A percentile compares a stretch with the other conserved stretches of the same genome.
Conservation (phyloP, 352 stramenopile genomes). For the Pythium sp. region DNA sequence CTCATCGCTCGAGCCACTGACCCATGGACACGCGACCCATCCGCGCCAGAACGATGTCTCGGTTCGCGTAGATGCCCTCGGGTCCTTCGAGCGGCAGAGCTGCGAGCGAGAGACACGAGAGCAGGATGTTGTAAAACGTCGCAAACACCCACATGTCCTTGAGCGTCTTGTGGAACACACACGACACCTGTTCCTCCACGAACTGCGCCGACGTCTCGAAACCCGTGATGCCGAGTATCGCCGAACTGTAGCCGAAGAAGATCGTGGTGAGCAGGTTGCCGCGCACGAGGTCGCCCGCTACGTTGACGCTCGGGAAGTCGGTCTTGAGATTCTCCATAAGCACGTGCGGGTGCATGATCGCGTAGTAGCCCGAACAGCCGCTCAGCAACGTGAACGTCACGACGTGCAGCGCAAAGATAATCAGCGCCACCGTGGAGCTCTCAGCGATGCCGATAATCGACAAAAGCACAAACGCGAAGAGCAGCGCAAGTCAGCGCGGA, state of each 20-base stretch:
- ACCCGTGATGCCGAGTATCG: conserved; percentile 89
- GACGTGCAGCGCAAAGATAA: conserved; percentile 86
- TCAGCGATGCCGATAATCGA: conserved; percentile 87
- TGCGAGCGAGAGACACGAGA: conserved; percentile 79
- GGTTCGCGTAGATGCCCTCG: conserved; percentile 61
- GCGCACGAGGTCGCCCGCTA: conserved; percentile 29
- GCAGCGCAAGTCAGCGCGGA: conserved; percentile 26
- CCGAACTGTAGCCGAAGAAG: conserved; percentile 78
- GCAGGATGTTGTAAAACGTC: conserved; percentile 84
- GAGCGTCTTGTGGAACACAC: conserved; percentile 79
- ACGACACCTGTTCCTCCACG: conserved; percentile 85
- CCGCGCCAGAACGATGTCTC: conserved; percentile 70
- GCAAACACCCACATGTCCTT: conserved; percentile 87
- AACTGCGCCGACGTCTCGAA: conserved; percentile 92
- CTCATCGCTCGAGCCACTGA: conserved; percentile 63
- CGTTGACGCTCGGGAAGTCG: conserved; percentile 54
- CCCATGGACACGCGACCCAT: conserved; percentile 60
- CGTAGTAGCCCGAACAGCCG: conserved; percentile 57
- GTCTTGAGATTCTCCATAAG: conserved; percentile 69
- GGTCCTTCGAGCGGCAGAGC: conserved; percentile 66
- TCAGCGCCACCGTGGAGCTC: conserved; percentile 75
- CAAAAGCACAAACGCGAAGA: conserved; percentile 83
- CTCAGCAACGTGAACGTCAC: conserved; percentile 72
- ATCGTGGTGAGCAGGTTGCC: conserved; percentile 58
- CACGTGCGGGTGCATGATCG: conserved; percentile 49